Conservation (phyloP, 2,329 filamentous ascomycete species). For the Coleophoma crateriformis region DNA sequence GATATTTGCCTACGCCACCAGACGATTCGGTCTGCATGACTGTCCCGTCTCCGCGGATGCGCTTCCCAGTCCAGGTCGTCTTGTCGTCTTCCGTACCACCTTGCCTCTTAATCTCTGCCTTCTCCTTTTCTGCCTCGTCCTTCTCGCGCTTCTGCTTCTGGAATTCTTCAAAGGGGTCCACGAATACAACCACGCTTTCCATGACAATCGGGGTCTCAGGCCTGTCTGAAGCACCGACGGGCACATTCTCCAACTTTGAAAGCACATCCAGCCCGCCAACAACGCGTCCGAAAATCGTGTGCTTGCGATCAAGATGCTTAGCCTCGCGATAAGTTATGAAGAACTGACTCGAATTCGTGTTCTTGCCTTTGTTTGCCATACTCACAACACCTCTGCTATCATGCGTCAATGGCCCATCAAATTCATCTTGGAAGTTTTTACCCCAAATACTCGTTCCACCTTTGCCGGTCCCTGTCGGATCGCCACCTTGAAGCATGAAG, state of each 20-base stretch:
- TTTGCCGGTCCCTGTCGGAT: slow-evolving; percentile 85
- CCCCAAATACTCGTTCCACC: slow-evolving; percentile 92
- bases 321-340: slow-evolving; percentile 87
- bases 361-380: slow-evolving; percentile 99
- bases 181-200: slow-evolving; percentile 75
- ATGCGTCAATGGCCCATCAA: slow-evolving; percentile 85
- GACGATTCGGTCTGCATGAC: slow-evolving; percentile 38
- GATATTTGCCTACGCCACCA: slow-evolving; percentile 70
- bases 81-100: slow-evolving; percentile 82
- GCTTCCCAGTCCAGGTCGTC: slow-evolving; percentile 94
- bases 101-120: slow-evolving; percentile 54
- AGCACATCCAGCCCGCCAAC: slow-evolving; percentile 72
- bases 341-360: slow-evolving; percentile 92
- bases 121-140: slow-evolving; percentile 50
- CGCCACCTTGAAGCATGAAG: slow-evolving; percentile 98
- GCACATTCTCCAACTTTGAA: slow-evolving; percentile 68
- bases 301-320: slow-evolving; percentile 86
- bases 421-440: slow-evolving; percentile 89
- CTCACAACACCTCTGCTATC: slow-evolving; percentile 72
- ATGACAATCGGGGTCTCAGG: slow-evolving; percentile 77
- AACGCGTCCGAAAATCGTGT: slow-evolving; percentile 91
- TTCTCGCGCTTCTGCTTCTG: slow-evolving; percentile 65
- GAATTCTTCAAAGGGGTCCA: slow-evolving; percentile 96
- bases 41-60: slow-evolving; percentile 65
- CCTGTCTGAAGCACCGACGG: slow-evolving; percentile 68